Evolutionary conservation across 148 eudicot species (phyloP), one percentile per base, ranked within the genome.

Genomic region (Rhododendron mucronatum): DNA sequence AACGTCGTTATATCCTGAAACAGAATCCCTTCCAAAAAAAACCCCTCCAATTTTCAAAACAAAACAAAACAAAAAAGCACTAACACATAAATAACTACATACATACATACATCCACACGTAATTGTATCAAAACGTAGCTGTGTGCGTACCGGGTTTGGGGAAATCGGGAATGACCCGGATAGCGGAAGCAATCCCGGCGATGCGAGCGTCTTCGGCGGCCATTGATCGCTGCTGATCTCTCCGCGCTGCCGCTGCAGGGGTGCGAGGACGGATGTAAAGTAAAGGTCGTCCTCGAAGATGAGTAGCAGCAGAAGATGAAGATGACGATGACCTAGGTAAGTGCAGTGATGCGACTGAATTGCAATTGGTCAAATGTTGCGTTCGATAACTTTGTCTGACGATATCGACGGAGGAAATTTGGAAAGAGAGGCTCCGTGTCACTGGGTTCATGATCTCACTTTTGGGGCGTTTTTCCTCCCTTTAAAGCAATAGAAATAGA

Each of bases 1-100:
- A 96, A 86, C 41, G 99, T 95, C 5, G 99, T 96, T 87, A 96
- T 96, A 89, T 96, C 99, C 96, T 95, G 98, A 91, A 96, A 96
- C 92, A 93, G 45, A 55, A 96, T 90, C 90, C 96, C 98, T 95
- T 76, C 55, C 84, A 37, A 14, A 18, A 79, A 79, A 41, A 41
- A 6, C 82, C 55, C 37, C 47, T 69, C 86, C 59, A 26, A 23
- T 39, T 59, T 74, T 51, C 75, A 23, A 28, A 55, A 13, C 0
- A 53, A 13, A 51, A 51, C 1, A 3, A 55, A 14, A 51, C 0
- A 51, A 10, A 78, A 30, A 26, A 67, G 37, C 50, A 50, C 23
- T 15, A 71, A 76, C 13, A 80, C 75, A 14, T 53, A 63, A 84
- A 20, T 69, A 69, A 65, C 79, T 6, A 77, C 45, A 41, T 30